These are phyloP conservation scores for Nymphaea thermarum DNA, from an alignment of 164 flowering plant species.

Conservation along the genomic window DNA sequence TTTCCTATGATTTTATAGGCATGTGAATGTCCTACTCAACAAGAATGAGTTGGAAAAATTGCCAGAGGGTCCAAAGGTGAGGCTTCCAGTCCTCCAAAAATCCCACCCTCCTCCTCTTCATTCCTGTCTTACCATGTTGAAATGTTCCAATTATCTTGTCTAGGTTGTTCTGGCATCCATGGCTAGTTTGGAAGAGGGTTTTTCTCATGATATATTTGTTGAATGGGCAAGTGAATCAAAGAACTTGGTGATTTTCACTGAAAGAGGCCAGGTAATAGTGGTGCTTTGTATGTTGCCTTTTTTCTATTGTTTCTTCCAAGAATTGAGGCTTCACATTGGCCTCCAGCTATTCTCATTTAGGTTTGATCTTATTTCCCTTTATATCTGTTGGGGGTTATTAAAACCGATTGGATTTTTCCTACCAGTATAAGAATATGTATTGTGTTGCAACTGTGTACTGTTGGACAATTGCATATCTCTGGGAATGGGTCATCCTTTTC, in stretches of 20 bases:
- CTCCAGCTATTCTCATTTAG: neutral
- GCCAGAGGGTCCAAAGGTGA: slow-evolving; percentile 93
- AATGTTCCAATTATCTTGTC: slow-evolving; percentile 10
- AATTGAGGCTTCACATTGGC: too few species aligned
- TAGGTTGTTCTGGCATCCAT: slow-evolving; percentile 93
- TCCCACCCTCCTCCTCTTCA: neutral
- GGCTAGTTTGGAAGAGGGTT: slow-evolving; percentile 96
- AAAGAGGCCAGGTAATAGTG: slow-evolving; percentile 76
- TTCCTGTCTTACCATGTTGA: neutral
- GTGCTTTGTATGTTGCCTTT: neutral
- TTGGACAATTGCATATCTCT: neutral
- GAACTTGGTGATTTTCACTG: slow-evolving; percentile 91
- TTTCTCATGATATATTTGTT: slow-evolving; percentile 88
- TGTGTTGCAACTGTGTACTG: neutral
- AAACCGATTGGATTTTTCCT: neutral
- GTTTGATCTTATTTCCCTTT: neutral
- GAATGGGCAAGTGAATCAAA: slow-evolving; percentile 87
- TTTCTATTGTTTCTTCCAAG: neutral
- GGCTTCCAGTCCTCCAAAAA: slow-evolving; percentile 3
- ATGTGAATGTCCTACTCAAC: slow-evolving; percentile 59
- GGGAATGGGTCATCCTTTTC: neutral
- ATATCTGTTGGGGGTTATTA: neutral
- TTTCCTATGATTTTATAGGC: slow-evolving; percentile 26
- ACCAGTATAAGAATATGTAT: neutral
- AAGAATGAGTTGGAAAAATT: slow-evolving; percentile 78